Evolutionary conservation across 345 rosid species (phyloP), one percentile per base, ranked within the genome.

Genomic region (Rhizophora apiculata): DNA sequence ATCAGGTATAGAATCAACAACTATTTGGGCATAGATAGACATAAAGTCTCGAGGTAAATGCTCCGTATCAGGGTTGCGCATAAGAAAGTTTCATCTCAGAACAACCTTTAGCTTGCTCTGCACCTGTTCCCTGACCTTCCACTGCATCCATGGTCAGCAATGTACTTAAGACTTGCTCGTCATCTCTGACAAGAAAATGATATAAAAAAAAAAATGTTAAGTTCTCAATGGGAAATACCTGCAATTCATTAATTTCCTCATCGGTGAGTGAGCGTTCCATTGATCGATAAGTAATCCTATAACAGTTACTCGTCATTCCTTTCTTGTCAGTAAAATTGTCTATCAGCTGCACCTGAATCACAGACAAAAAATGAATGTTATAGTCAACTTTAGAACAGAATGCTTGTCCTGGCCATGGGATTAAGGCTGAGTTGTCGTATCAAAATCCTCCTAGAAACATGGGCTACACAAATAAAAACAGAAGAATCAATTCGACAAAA

Each of bases 181-280:
- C 29, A 6, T 6, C 13, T 22, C 8, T 6, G 11, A n/a, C 31
- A 10, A 32, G 18, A 67, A 39, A 56, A 22, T 19, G 10, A 16
- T 9, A 22, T n/a, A n/a, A n/a, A 6, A 21, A 13, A 52, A 29
- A 26, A 29, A 8, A 10, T 4, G 24, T 5, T 2, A 31, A 54
- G 21, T 15, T 13, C 49, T 56, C 10, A 39, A 29, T 21, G 18
- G 19, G 2, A 26, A 24, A 68, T 85, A 89, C 99, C 97, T 92
- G 99, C 74, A 95, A 81, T 15, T 82, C 82, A 67, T 95, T 90
- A 71, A 92, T 79, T 80, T 95, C 98, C 34, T 95, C 98, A 11
- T 95, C 97, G 0, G 97, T 90, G 27, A 90, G 96, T 24, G 97
- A 88, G 6, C 96, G 89, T 64, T 90, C 98, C 97, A 86, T 92